phyloP scores from a whole-genome alignment of 2,329 filamentous ascomycete genomes.

The Pleoardoris graminearum region DNA sequence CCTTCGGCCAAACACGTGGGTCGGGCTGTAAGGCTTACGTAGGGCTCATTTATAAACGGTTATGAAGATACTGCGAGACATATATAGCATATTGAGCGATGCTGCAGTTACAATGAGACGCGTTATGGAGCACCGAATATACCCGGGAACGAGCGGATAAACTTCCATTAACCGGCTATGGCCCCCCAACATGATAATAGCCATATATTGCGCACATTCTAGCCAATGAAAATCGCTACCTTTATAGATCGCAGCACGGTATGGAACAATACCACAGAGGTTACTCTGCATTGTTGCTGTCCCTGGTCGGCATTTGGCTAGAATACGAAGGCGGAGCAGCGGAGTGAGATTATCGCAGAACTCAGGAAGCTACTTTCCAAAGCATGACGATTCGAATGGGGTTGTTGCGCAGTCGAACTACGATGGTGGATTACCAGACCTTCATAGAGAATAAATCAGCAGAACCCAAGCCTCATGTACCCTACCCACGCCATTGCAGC shows the following conservation, averaged over 20 bases:
- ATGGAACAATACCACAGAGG: neutral
- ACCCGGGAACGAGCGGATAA: constrained; percentile 10
- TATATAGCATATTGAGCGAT: constrained; percentile 3
- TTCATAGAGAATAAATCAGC: too few species aligned
- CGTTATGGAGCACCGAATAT: constrained; percentile 9
- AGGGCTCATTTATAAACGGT: constrained; percentile 1
- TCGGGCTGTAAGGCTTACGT: neutral
- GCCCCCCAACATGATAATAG: constrained; percentile 3
- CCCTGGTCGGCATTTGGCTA: neutral
- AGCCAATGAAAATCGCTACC: constrained; percentile 15
- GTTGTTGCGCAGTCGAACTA: too few species aligned
- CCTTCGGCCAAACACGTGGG: neutral
- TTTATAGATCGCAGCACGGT: neutral
- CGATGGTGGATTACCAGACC: too few species aligned
- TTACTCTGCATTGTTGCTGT: neutral
- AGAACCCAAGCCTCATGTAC: too few species aligned
- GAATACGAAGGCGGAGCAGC: neutral
- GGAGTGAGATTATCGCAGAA: neutral
- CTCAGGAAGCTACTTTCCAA: too few species aligned
- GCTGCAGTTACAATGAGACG: neutral
- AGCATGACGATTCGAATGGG: too few species aligned
- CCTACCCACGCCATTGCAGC: too few species aligned
- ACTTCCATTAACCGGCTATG: constrained; percentile 9
- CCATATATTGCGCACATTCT: constrained; percentile 5
- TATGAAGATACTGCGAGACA: constrained; percentile 1